These are phyloP conservation scores for Papiliotrema flavescens DNA, from an alignment of 1,284 basidiomycete species.

Conservation along the genomic window DNA sequence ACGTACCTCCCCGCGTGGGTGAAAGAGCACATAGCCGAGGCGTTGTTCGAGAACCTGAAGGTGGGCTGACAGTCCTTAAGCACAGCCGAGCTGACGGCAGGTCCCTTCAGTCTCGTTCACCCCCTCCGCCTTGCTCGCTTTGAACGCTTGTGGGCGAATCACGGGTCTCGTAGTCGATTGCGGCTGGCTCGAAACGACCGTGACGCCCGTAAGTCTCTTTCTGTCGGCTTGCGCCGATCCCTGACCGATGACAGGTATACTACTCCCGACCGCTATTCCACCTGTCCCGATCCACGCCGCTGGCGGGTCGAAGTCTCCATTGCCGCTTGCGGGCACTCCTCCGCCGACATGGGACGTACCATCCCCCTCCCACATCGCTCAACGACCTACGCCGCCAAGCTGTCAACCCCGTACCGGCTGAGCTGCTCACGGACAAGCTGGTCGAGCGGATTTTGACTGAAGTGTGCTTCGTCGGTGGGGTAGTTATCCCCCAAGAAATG, in stretches of 20 bases:
- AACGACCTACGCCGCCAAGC: conserved; percentile 37
- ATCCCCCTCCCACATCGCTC: conserved; percentile 69
- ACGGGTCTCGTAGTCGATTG: conserved; percentile 90
- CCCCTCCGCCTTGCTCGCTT: conserved; percentile 74
- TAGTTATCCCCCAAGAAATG: neutral
- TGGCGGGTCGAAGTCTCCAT: conserved; percentile 71
- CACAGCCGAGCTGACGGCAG: conserved; percentile 48
- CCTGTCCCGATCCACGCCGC: conserved; percentile 71
- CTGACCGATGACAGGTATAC: conserved; percentile 63
- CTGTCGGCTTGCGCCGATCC: neutral
- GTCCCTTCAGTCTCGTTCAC: conserved; percentile 91
- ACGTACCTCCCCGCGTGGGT: conserved; percentile 79
- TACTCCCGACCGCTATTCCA: conserved; percentile 79
- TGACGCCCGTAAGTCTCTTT: conserved; percentile 66
- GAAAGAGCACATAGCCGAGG: conserved; percentile 79
- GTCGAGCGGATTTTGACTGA: conserved; percentile 39
- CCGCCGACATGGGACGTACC: conserved; percentile 72
- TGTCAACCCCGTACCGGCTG: conserved; percentile 14
- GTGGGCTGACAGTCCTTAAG: conserved; percentile 49
- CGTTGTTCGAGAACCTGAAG: conserved; percentile 86
- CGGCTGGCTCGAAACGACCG: conserved; percentile 83
- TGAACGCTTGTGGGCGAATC: conserved; percentile 79
- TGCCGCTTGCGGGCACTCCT: conserved; percentile 72
- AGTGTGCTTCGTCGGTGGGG: conserved; percentile 38
- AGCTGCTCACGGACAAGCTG: conserved; percentile 24